Evolutionary conservation across 331 rosid species (phyloP), one percentile per base, ranked within the genome.

Genomic region (Cydonia oblonga): DNA sequence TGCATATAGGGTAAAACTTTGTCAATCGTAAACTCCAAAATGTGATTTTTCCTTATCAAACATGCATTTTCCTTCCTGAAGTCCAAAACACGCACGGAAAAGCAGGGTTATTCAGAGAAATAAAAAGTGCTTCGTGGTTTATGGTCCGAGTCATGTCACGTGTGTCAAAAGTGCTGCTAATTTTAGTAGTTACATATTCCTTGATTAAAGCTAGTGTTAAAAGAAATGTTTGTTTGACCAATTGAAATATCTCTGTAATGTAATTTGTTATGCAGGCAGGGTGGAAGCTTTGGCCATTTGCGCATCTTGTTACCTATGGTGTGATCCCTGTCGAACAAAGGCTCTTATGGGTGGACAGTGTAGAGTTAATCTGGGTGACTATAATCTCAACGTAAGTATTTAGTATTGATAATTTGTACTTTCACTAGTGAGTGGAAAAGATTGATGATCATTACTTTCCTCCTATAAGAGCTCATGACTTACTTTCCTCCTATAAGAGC

Each of bases 251-350:
- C n/a, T 70, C 23, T 74, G 74, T 23, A 65, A 30, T 66, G 51
- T n/a, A n/a, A 44, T 70, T 81, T 69, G 68, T 68, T 69, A 9
- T 75, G 64, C 83, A 93, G 98, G 98, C 98, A 11, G 97, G 98
- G 72, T 91, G 98, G 98, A 93, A 93, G 80, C 95, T 93, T 62
- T 93, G 98, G 98, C 98, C 98, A 23, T 93, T 93, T 85, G 96
- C 98, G 63, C 97, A 93, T 88, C 90, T 93, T 40, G 75, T 93
- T 76, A 93, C 97, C 51, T 93, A 93, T 20, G 98, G 98, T 70
- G 89, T 91, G 71, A 57, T 93, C 81, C 98, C 97, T 5, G 96
- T 91, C 23, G 96, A 93, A 85, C 98, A 93, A 71, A 85, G 98
- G 76, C 97, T 93, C 77, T 85, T 93, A 51, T 93, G 98, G 98